These are phyloP conservation scores for Hansfordia pulvinata DNA, from an alignment of 2,329 filamentous ascomycete genomes.

Conservation along the genomic window DNA sequence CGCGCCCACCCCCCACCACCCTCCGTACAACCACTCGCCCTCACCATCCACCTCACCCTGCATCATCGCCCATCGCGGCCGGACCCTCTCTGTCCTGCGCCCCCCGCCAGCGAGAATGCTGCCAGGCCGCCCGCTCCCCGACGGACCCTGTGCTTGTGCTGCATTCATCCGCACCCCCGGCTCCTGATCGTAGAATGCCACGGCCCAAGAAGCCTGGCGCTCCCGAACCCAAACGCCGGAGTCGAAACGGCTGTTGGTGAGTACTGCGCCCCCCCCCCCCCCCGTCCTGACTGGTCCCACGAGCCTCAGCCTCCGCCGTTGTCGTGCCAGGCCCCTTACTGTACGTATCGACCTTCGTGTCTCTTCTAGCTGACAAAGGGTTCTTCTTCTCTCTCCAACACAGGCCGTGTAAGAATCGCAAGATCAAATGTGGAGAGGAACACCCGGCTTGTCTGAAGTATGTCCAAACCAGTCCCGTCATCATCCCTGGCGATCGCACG, in stretches of 20 bases:
- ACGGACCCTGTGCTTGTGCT: slow-evolving; percentile 16
- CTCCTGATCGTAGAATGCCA: slow-evolving; percentile 21
- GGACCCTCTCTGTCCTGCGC: no score
- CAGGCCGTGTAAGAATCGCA: slow-evolving; percentile 69
- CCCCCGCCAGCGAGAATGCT: no score
- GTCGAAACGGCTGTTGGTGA: slow-evolving; percentile 31
- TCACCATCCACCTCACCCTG: no score
- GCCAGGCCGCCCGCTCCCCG: no score
- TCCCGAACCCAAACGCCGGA: slow-evolving; percentile 28
- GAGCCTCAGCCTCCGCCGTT: no score
- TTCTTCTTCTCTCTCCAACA: not conserved
- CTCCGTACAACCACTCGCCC: no score
- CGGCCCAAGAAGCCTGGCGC: slow-evolving; percentile 27
- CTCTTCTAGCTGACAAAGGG: not conserved
- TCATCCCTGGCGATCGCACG: slow-evolving; percentile 2
- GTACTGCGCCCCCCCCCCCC: slow-evolving; percentile 5
- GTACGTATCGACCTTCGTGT: no score
- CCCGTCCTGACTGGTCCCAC: not conserved
- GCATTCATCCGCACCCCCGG: slow-evolving; percentile 4
- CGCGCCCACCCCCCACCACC: no score
- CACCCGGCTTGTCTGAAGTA: slow-evolving; percentile 58
- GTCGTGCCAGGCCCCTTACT: no score
- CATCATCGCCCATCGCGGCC: no score
- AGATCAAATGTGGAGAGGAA: slow-evolving; percentile 72
- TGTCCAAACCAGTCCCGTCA: slow-evolving; percentile 3